Evolutionary conservation across 2,329 filamentous ascomycete genomes (phyloP).

Genomic region (Chrysosporium queenslandicum): DNA sequence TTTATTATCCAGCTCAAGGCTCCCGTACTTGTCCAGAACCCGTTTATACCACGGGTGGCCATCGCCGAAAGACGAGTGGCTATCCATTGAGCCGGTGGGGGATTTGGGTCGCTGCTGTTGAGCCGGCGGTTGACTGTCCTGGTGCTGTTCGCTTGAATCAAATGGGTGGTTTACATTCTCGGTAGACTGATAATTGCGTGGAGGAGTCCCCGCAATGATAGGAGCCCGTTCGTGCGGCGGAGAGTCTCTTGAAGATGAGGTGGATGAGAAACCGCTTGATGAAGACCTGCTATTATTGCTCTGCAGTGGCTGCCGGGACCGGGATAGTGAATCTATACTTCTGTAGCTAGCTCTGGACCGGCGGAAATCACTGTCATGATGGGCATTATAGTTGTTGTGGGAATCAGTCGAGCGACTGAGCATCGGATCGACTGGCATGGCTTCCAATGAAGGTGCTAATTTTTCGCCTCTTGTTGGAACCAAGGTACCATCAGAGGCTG

Average conservation of each 20-base stretch:
- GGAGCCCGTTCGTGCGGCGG: slow-evolving; percentile 5
- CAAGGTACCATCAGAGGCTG: slow-evolving; percentile 5
- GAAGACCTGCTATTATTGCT: slow-evolving; percentile 6
- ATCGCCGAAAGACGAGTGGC: slow-evolving; percentile 7
- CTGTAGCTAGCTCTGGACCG: neutral
- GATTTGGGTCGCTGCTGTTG: slow-evolving; percentile 2
- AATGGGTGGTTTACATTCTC: slow-evolving; percentile 15
- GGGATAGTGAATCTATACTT: neutral
- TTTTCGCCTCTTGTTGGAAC: slow-evolving; percentile 1
- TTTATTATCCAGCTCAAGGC: slow-evolving; percentile 56
- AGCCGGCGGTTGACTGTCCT: neutral
- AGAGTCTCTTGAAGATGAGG: slow-evolving; percentile 5
- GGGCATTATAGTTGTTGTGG: neutral
- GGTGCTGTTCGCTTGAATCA: neutral
- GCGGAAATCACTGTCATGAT: neutral
- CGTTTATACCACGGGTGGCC: slow-evolving; percentile 36
- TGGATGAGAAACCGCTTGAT: slow-evolving; percentile 5
- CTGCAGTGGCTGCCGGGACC: neutral
- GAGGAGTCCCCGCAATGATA: slow-evolving; percentile 8
- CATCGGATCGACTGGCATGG: slow-evolving; percentile 3
- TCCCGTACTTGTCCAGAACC: slow-evolving; percentile 50
- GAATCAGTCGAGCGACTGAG: neutral
- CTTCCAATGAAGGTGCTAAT: neutral
- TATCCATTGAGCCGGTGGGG: slow-evolving; percentile 3
- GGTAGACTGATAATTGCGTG: slow-evolving; percentile 29